Conservation (phyloP, 2,329 filamentous ascomycete species). For the Aureobasidium sp. region DNA sequence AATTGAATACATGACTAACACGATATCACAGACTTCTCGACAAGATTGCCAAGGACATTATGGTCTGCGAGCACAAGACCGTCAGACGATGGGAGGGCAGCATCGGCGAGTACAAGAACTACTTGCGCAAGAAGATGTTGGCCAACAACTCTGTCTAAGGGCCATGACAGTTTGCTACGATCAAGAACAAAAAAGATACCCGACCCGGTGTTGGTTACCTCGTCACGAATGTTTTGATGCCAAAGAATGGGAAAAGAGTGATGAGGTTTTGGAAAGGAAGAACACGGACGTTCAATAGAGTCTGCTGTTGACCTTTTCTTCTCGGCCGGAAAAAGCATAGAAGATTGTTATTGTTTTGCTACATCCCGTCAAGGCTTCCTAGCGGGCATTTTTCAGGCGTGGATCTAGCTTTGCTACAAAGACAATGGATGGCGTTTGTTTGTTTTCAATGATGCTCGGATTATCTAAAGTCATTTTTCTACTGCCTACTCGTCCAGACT, state of each 20-base stretch:
- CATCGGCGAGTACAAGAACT: slow-evolving; percentile 96
- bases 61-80: slow-evolving; percentile 98
- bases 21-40: slow-evolving; percentile 69
- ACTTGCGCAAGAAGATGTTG: slow-evolving; percentile 99
- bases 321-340: slow-evolving; percentile 6
- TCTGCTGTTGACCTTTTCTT: not conserved
- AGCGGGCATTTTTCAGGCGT: slow-evolving; percentile 8
- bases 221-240: slow-evolving; percentile 11
- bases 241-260: not conserved
- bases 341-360: not conserved
- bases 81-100: slow-evolving; percentile 80
- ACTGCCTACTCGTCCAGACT: not conserved
- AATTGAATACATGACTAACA: slow-evolving; percentile 29
- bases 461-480: not conserved
- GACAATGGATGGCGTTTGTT: slow-evolving; percentile 13
- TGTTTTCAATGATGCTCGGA: not conserved
- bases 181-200: slow-evolving; percentile 12
- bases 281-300: not conserved
- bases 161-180: slow-evolving; percentile 3
- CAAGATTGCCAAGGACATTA: slow-evolving; percentile 99
- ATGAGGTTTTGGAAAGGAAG: not conserved
- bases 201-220: slow-evolving; percentile 14
- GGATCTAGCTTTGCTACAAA: slow-evolving; percentile 7
- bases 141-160: slow-evolving; percentile 64
- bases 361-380: slow-evolving; percentile 3